These are phyloP conservation scores for Cyberlindnera meyerae DNA, from an alignment of 805 yeast genomes.

Conservation along the genomic window DNA sequence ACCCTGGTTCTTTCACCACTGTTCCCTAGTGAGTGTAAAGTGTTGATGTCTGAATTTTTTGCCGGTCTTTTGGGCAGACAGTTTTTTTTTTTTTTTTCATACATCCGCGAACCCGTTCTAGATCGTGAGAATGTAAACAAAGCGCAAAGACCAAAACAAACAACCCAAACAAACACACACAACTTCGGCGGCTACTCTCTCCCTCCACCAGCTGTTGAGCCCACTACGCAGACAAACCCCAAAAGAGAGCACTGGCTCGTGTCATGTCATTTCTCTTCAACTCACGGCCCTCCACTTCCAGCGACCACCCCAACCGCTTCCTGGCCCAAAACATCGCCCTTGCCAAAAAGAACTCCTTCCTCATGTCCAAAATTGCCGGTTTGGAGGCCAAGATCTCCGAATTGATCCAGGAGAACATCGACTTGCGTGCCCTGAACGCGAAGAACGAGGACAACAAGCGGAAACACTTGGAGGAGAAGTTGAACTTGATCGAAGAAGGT, in stretches of 20 bases:
- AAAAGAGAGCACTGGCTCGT: constrained; percentile 2
- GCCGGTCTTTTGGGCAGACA: too few species aligned
- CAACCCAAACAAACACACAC: not conserved
- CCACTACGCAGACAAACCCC: not conserved
- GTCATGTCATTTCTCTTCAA: constrained; percentile 25
- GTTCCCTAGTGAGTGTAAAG: too few species aligned
- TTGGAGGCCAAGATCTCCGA: constrained; percentile 49
- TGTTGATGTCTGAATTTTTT: constrained; percentile 2
- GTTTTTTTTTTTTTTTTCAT: too few species aligned
- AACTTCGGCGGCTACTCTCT: not conserved
- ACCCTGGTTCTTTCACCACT: too few species aligned
- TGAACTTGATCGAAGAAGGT: constrained; percentile 37
- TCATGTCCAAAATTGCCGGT: constrained; percentile 46
- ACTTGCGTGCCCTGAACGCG: constrained; percentile 34
- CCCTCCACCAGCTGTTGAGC: too few species aligned
- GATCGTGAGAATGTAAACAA: constrained; percentile 8
- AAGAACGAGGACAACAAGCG: constrained; percentile 28
- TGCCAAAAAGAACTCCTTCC: constrained; percentile 52
- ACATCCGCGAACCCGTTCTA: not conserved
- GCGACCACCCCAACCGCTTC: constrained; percentile 18
- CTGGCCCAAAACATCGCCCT: constrained; percentile 45
- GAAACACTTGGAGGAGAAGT: constrained; percentile 33
- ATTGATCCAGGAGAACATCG: constrained; percentile 46
- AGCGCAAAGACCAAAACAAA: constrained; percentile 4
- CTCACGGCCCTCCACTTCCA: constrained; percentile 8